phyloP scores from a whole-genome alignment of 495 filamentous ascomycete genomes.

The Aspergillus nanangensis region DNA sequence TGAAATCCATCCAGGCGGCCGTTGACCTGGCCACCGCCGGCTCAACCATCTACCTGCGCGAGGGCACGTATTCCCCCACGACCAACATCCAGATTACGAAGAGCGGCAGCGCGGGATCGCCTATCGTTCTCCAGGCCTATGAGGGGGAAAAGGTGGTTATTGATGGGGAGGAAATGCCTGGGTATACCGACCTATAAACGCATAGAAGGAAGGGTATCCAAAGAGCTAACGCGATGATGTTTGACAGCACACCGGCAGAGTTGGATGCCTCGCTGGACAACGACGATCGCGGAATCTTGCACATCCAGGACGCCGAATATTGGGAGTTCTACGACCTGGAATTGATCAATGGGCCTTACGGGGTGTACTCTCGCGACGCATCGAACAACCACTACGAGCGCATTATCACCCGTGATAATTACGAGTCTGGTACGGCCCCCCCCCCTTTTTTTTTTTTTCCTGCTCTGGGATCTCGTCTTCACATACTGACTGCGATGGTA shows the following conservation, averaged over 20 bases:
- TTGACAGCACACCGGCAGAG: conserved; percentile 14
- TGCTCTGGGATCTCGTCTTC: too few relatives aligned
- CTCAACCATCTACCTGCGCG: conserved; percentile 13
- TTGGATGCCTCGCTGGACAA: conserved; percentile 11
- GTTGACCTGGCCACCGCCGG: conserved; percentile 11
- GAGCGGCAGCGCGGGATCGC: conserved; percentile 9
- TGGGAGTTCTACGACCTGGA: conserved; percentile 18
- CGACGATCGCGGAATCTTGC: conserved; percentile 12
- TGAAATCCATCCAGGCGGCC: conserved; percentile 14
- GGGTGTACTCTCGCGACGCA: conserved; percentile 12
- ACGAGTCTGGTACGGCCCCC: conserved; percentile 12
- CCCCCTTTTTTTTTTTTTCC: too few relatives aligned
- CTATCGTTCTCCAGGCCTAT: conserved; percentile 11
- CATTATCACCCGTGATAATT: conserved; percentile 12
- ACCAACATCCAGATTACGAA: conserved; percentile 16
- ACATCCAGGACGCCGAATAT: conserved; percentile 15
- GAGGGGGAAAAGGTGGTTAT: conserved; percentile 11
- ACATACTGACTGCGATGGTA: too few relatives aligned
- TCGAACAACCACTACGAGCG: conserved; percentile 19
- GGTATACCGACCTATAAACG: conserved; percentile 6
- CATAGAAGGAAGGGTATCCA: too few relatives aligned
- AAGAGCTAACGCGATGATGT: too few relatives aligned
- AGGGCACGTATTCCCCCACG: conserved; percentile 14
- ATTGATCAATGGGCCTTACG: conserved; percentile 16
- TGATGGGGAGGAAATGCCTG: conserved; percentile 14